phyloP scores from a whole-genome alignment of 768 basidiomycete genomes.

The Pleurotus tuoliensis region DNA sequence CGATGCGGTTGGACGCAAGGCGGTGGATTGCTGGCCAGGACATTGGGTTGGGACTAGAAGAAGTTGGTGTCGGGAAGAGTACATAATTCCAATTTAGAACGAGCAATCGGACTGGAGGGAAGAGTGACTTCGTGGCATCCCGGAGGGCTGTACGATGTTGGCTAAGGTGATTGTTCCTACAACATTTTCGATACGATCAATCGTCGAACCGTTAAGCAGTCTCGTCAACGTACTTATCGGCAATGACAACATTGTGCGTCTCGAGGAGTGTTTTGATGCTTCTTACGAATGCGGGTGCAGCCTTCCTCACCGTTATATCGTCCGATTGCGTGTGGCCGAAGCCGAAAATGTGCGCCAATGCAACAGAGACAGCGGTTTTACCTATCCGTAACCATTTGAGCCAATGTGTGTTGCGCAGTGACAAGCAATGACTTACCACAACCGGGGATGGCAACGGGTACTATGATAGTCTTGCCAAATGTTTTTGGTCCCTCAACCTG shows the following conservation, averaged over 20 bases:
- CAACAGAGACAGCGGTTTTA: constrained; percentile 83
- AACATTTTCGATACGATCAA: background rate
- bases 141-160: constrained; percentile 77
- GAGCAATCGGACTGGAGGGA: constrained; percentile 66
- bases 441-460: constrained; percentile 89
- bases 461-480: constrained; percentile 75
- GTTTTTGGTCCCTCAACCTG: constrained; percentile 16
- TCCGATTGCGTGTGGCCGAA: constrained; percentile 95
- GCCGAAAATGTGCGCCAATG: constrained; percentile 72
- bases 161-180: constrained; percentile 81
- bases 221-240: constrained; percentile 70
- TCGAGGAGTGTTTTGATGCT: constrained; percentile 65
- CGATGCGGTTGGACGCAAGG: constrained; percentile 74
- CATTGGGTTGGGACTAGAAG: constrained; percentile 42
- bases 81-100: constrained; percentile 67
- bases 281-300: constrained; percentile 64
- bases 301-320: constrained; percentile 75
- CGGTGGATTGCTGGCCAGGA: constrained; percentile 55
- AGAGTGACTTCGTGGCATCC: constrained; percentile 38
- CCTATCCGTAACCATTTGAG: constrained; percentile 44
- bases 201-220: background rate
- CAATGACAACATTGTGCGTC: constrained; percentile 76
- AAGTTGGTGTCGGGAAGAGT: constrained; percentile 2
- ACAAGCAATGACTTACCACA: constrained; percentile 58
- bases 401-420: background rate